Evolutionary conservation across 2,329 filamentous ascomycete species (phyloP), one percentile per base, ranked within the genome.

Genomic region (Aspergillus sp.): DNA sequence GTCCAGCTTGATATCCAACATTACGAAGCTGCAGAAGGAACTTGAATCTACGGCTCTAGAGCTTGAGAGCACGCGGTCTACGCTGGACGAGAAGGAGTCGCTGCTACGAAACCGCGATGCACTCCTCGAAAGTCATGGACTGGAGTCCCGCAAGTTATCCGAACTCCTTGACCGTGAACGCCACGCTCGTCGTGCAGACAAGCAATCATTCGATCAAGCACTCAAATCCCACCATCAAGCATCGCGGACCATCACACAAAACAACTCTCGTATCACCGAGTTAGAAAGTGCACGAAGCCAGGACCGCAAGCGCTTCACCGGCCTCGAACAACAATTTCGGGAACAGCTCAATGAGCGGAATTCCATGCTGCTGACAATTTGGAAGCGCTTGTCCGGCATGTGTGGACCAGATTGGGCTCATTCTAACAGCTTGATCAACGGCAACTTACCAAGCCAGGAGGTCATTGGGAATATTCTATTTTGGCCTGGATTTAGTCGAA

Each of bases 351-450:
- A 84, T 44, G 95, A 98, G 76, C 88, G 95, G 55, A 97, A 98
- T 76, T 89, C 90, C 59, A 81, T 99, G 52, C 82, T 98, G 17
- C 84, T 97, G 21, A 83, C 87, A n/a, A 79, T 98, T 5, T 99
- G 95, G 95, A 93, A 93, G 62, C 85, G 90, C 46, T 82, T 99
- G 8, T 93, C 91, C 3, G 83, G 86, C 0, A 82, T 98, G 44
- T 98, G 95, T 68, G 95, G 95, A 11, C 84, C 87, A 0, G 95
- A 98, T 70, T 99, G 95, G 93, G 86, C 90, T 4, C 90, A 96
- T 72, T 87, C 89, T 68, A 93, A 98, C 73, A 89, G 89, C 56
- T 85, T 96, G 23, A 90, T 98, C 70, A 93, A 95, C 67, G 91
- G 92, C 19, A 90, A 93, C 59, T 78, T 96, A 6, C 91, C 93